A percentile compares a stretch with the other conserved stretches of the same genome.
Evolutionary conservation across 768 basidiomycete species (phyloP).

Genomic region (Termitomyces sp.): DNA sequence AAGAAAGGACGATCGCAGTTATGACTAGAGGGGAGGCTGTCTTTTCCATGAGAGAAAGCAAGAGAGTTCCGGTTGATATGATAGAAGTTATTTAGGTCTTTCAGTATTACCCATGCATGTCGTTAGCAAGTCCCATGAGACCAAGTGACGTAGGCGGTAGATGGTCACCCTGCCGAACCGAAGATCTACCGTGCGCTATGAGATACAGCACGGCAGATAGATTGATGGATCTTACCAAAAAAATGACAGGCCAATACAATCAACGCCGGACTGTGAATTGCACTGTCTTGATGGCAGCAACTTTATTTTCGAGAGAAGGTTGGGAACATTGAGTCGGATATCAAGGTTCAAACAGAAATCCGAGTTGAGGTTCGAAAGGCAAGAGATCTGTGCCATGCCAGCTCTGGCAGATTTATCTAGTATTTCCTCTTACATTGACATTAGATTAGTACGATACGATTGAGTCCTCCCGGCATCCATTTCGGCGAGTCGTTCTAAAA

Average conservation of each 20-base stretch:
- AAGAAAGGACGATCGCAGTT: background rate
- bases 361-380: background rate
- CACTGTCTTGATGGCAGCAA: too few species aligned
- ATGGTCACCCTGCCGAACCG: background rate
- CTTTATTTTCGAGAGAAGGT: too few species aligned
- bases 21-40: background rate
- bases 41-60: conserved; percentile 1
- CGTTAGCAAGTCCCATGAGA: background rate
- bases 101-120: background rate
- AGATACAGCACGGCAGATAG: background rate
- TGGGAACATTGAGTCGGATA: too few species aligned
- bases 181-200: too few species aligned
- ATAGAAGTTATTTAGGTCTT: background rate
- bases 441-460: background rate
- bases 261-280: too few species aligned
- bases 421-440: background rate
- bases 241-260: background rate
- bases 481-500: too few species aligned
- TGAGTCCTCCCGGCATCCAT: background rate
- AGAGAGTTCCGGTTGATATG: background rate
- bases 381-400: background rate
- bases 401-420: background rate
- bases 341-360: background rate
- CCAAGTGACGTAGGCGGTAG: background rate
- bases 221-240: background rate